Conservation (phyloP, 805 yeast genomes). For the Lachancea lanzarotensis region DNA sequence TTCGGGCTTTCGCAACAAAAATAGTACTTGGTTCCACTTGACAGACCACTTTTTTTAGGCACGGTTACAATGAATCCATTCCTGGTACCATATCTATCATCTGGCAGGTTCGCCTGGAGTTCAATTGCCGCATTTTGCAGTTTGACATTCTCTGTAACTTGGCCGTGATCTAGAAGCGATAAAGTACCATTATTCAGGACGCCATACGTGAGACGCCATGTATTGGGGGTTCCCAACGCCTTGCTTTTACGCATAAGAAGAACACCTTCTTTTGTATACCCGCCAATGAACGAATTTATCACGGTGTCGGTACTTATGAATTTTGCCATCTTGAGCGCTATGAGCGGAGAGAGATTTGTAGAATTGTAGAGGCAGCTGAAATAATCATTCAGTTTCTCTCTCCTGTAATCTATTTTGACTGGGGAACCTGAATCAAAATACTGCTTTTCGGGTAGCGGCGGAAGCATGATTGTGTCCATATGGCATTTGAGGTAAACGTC, state of each 20-base stretch:
- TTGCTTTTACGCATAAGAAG: conserved; percentile 54
- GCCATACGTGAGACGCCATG: conserved; percentile 68
- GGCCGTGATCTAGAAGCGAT: conserved; percentile 51
- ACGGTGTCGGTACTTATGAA: conserved; percentile 64
- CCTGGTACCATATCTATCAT: conserved; percentile 32
- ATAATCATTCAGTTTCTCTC: conserved; percentile 49
- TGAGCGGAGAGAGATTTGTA: conserved; percentile 51
- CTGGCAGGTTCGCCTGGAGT: conserved; percentile 33
- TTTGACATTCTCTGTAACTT: conserved; percentile 45
- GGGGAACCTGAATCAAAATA: conserved; percentile 53
- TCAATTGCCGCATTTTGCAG: conserved; percentile 42
- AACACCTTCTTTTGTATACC: conserved; percentile 57
- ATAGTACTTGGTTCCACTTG: conserved; percentile 44
- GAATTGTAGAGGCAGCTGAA: conserved; percentile 50
- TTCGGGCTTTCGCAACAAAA: conserved; percentile 74
- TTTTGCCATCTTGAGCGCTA: conserved; percentile 48
- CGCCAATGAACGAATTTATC: conserved; percentile 50
- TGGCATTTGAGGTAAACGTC: conserved; percentile 53
- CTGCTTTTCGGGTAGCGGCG: conserved; percentile 57
- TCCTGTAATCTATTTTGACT: conserved; percentile 54
- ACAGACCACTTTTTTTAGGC: conserved; percentile 35
- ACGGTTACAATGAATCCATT: conserved; percentile 36
- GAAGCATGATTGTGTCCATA: conserved; percentile 43
- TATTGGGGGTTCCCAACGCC: conserved; percentile 45
- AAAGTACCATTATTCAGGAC: conserved; percentile 54